These are phyloP conservation scores for Vitis hybrid DNA, from an alignment of 177 flowering plant species.

Conservation along the genomic window DNA sequence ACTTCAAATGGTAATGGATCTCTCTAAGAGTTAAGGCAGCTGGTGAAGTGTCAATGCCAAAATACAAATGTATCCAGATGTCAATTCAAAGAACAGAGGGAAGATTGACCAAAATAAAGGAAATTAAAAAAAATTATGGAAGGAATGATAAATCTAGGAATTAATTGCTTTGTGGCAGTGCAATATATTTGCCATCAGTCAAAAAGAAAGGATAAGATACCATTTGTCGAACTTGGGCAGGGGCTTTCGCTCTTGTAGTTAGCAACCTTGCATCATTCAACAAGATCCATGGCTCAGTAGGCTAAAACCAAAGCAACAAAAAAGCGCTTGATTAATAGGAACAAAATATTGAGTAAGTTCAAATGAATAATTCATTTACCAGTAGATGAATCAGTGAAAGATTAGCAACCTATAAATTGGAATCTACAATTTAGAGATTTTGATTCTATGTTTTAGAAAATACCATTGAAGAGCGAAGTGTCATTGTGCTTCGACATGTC, in stretches of 20 bases:
- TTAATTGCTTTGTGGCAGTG: no score
- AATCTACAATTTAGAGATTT: background rate
- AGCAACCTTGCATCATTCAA: slow-evolving; percentile 30
- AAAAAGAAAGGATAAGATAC: slow-evolving; percentile 27
- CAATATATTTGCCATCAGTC: background rate
- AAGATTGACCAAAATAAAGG: no score
- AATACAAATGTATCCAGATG: no score
- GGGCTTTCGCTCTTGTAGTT: slow-evolving; percentile 50
- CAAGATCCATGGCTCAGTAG: slow-evolving; percentile 23
- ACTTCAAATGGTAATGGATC: no score
- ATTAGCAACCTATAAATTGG: background rate
- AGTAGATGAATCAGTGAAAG: background rate
- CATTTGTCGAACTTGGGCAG: slow-evolving; percentile 55
- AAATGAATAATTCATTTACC: background rate
- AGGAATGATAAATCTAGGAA: no score
- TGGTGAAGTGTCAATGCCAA: no score
- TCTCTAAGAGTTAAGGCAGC: no score
- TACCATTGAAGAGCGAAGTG: slow-evolving; percentile 48
- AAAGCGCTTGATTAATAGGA: background rate
- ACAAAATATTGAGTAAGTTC: no score
- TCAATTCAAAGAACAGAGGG: no score
- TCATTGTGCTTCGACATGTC: slow-evolving; percentile 26
- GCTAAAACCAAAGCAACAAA: slow-evolving; percentile 29
- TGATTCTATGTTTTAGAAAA: background rate
- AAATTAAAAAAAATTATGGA: no score